These are phyloP conservation scores for Kluyveromyces sp. DNA, from an alignment of 1,139 yeast species.

Conservation along the genomic window DNA sequence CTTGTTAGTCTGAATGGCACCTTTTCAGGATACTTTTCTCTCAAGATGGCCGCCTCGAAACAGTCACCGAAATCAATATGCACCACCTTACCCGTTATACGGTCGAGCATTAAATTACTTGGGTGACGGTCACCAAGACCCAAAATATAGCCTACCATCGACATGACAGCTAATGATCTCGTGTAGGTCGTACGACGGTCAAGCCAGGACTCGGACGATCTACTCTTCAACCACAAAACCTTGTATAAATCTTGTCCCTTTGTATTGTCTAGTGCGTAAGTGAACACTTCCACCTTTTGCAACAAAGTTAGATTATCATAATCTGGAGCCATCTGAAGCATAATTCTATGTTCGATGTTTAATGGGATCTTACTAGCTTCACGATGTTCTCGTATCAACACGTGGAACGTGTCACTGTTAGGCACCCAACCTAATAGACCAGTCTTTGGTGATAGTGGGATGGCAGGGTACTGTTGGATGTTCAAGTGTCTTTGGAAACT, in stretches of 20 bases:
- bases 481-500: conserved; percentile 93
- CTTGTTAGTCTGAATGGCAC: conserved; percentile 96
- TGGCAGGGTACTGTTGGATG: conserved; percentile 86
- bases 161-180: conserved; percentile 93
- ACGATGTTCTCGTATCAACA: conserved; percentile 82
- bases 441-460: conserved; percentile 94
- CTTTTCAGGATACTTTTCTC: conserved; percentile 96
- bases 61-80: conserved; percentile 99
- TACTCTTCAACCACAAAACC: conserved; percentile 91
- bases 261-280: conserved; percentile 91
- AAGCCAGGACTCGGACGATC: conserved; percentile 95
- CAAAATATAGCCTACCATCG: conserved; percentile 93
- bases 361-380: conserved; percentile 83
- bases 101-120: conserved; percentile 88
- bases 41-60: conserved; percentile 92
- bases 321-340: conserved; percentile 98
- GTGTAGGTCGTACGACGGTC: conserved; percentile 96
- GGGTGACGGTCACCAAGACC: conserved; percentile 99
- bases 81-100: conserved; percentile 88
- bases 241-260: conserved; percentile 94
- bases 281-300: conserved; percentile 93
- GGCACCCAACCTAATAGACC: conserved; percentile 97
- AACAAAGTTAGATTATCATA: conserved; percentile 81
- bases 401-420: conserved; percentile 94
- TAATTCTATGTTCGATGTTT: conserved; percentile 89